Percentiles rank a stretch among this genome's conserved stretches.
These are phyloP conservation scores for Pseudonitzschia delicatissima DNA, from an alignment of 108 stramenopile species.

Conservation along the genomic window DNA sequence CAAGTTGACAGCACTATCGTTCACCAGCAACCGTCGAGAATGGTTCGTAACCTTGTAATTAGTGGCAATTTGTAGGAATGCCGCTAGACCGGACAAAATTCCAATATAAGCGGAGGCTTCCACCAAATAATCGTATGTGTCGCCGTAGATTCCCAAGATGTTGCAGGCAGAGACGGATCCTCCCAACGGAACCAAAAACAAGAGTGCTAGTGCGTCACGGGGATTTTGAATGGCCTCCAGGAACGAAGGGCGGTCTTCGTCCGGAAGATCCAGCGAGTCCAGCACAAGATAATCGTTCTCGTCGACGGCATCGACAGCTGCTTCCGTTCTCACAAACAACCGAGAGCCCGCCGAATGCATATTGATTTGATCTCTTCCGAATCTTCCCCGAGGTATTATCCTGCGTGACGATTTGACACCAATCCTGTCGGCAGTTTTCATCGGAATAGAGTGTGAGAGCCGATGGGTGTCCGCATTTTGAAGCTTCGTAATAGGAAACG, in stretches of 20 bases:
- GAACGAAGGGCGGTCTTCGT: conserved; percentile 11
- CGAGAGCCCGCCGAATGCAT: too few relatives aligned
- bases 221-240: not conserved
- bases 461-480: too few relatives aligned
- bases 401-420: too few relatives aligned
- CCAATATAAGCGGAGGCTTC: not conserved
- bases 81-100: not conserved
- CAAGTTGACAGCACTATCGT: conserved; percentile 21
- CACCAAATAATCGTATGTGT: not conserved
- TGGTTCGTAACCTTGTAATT: not conserved
- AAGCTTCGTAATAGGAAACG: too few relatives aligned
- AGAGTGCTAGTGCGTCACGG: not conserved
- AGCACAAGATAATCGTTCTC: conserved; percentile 3
- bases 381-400: too few relatives aligned
- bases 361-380: too few relatives aligned
- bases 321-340: too few relatives aligned
- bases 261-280: not conserved
- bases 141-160: not conserved
- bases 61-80: conserved; percentile 9
- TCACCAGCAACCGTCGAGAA: conserved; percentile 22
- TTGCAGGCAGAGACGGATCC: conserved; percentile 6
- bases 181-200: conserved; percentile 1
- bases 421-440: too few relatives aligned
- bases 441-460: too few relatives aligned
- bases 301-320: too few relatives aligned